These are phyloP conservation scores for Chaetomium olivaceum DNA, from an alignment of 2,329 filamentous ascomycete species.

Conservation along the genomic window DNA sequence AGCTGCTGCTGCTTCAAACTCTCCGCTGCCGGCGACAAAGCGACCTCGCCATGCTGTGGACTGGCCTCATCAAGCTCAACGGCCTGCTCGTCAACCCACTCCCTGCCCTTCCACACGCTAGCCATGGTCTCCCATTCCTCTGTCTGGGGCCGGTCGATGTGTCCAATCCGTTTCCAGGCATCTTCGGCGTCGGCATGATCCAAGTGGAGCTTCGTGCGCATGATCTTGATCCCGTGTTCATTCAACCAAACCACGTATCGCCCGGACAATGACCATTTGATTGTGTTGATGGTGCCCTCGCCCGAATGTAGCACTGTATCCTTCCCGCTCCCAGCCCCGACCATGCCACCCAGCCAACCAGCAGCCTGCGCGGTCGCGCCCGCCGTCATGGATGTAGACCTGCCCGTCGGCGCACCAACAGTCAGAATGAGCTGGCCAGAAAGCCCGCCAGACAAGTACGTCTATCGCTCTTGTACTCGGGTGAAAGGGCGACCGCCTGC, in stretches of 20 bases:
- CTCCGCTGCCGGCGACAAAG: conserved; percentile 48
- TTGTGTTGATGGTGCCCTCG: conserved; percentile 85
- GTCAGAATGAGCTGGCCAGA: conserved; percentile 88
- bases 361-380: conserved; percentile 81
- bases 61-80: conserved; percentile 71
- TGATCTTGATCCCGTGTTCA: conserved; percentile 96
- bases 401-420: conserved; percentile 73
- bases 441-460: conserved; percentile 86
- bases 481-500: conserved; percentile 89
- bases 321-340: conserved; percentile 75
- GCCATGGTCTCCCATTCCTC: conserved; percentile 96
- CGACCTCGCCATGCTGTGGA: conserved; percentile 38
- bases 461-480: conserved; percentile 89
- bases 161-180: conserved; percentile 92
- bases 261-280: conserved; percentile 92
- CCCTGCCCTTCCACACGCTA: conserved; percentile 87
- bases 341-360: conserved; percentile 89
- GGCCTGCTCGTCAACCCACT: conserved; percentile 87
- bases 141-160: conserved; percentile 84
- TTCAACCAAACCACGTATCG: conserved; percentile 95
- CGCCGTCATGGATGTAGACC: conserved; percentile 84
- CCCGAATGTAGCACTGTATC: conserved; percentile 88
- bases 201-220: conserved; percentile 83
- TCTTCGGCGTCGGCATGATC: conserved; percentile 75
- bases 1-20: conserved; percentile 52